Base-by-base conservation (phyloP, 1,284 basidiomycete species). In the Microbotryomycetes sp. region DNA sequence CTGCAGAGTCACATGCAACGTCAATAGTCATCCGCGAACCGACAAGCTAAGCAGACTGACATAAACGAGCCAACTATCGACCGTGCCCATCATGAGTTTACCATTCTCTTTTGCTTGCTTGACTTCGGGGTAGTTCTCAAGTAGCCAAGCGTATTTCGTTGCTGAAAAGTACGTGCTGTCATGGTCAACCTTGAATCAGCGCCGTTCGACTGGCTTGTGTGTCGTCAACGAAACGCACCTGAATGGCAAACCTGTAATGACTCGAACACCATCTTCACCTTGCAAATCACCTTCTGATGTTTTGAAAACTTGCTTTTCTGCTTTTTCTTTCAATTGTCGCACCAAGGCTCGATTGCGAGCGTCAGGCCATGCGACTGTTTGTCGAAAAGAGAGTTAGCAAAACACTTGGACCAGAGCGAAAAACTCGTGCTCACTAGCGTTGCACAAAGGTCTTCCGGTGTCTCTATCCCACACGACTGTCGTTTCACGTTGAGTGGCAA, bases 401-500 rank as follows among this genome's bases (percentile, higher is more conserved):
- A 31, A 5, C 36, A 14, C 19, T 42, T 19, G 9, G 36, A 42
- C 12, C 12, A 42, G 36, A 9, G 9, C 19, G 19, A 42, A 12
- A 42, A 12, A 12, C 12, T 12, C 19, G 36, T 42, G 9, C 36
- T 48, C 66, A 71, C 67, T 47, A 2, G 68, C 68, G 19, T 69
- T 69, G 76, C 88, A 90, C 15, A 96, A 78, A 0, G 91, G 86
- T 75, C 88, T 87, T 54, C 94, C 93, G 1, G 92, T 94, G 72
- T 81, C 82, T 67, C 86, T 83, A 74, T 89, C 89, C 96, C 96
- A 98, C 14, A 87, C 89, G 22, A 97, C 86, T 1, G 93, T 87
- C 4, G 96, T 98, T 77, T 98, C 94, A 62, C 96, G 86, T 79
- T 98, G 94, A 75, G 97, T 98, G 54, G 94, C 97, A 77, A 98